phyloP scores from a whole-genome alignment of 768 basidiomycete species.

The Boletus huronensis region DNA sequence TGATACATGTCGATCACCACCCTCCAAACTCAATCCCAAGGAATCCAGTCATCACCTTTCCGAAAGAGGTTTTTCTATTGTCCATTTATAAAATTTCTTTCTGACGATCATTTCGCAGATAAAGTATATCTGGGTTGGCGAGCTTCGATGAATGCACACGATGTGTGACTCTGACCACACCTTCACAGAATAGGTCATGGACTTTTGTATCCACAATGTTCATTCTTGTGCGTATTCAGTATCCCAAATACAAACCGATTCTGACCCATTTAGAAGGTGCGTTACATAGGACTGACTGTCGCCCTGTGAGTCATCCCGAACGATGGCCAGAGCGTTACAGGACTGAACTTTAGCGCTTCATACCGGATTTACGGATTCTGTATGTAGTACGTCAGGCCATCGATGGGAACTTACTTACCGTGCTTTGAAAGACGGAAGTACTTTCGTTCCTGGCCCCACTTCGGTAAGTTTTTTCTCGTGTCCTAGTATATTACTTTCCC shows the following conservation, averaged over 20 bases:
- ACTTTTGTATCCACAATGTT: constrained; percentile 13
- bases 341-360: neutral
- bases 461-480: constrained; percentile 8
- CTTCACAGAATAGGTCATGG: constrained; percentile 16
- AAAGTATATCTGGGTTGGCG: constrained; percentile 19
- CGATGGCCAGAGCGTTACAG: neutral
- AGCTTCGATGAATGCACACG: neutral
- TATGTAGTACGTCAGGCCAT: neutral
- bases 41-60: constrained; percentile 14
- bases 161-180: neutral
- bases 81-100: neutral
- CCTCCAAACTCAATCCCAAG: neutral
- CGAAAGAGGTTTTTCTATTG: constrained; percentile 6
- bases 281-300: constrained; percentile 11
- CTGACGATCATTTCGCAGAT: neutral
- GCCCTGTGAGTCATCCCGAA: constrained; percentile 8
- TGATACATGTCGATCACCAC: neutral
- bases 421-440: constrained; percentile 7
- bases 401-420: neutral
- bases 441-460: constrained; percentile 18
- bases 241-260: neutral
- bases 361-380: constrained; percentile 8
- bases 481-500: neutral
- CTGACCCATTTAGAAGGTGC: constrained; percentile 11
- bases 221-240: constrained; percentile 11